phyloP scores from a whole-genome alignment of 2,329 filamentous ascomycete genomes.

The Tolypocladium pustulatum region DNA sequence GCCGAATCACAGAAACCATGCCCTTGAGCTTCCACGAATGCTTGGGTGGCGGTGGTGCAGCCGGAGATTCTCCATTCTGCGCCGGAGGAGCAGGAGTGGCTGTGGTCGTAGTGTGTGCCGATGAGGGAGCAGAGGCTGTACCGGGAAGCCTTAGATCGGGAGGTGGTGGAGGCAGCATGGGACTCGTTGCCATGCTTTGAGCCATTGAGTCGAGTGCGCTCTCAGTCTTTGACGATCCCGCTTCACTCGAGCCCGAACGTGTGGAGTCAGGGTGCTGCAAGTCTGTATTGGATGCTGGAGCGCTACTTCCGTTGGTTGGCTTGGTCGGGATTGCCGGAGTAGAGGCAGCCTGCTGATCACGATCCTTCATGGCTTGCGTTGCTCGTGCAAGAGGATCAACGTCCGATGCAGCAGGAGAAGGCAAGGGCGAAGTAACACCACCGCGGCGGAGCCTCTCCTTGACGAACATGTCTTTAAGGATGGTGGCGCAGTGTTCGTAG shows the following conservation, averaged over 20 bases:
- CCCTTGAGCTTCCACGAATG: slow-evolving; percentile 98
- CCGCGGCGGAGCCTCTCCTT: slow-evolving; percentile 60
- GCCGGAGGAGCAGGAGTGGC: slow-evolving; percentile 9
- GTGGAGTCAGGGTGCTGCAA: slow-evolving; percentile 13
- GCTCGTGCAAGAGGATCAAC: slow-evolving; percentile 27
- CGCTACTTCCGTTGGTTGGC: slow-evolving; percentile 13
- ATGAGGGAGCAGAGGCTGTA: slow-evolving; percentile 23
- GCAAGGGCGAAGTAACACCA: slow-evolving; percentile 46
- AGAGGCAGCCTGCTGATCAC: slow-evolving; percentile 19
- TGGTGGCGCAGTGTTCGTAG: slow-evolving; percentile 81
- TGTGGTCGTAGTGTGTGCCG: slow-evolving; percentile 22
- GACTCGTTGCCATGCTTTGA: slow-evolving; percentile 24
- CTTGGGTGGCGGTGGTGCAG: slow-evolving; percentile 63
- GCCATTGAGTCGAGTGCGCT: slow-evolving; percentile 19
- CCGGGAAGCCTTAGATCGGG: slow-evolving; percentile 17
- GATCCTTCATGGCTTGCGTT: slow-evolving; percentile 25
- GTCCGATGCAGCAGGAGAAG: slow-evolving; percentile 36
- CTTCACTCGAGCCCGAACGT: slow-evolving; percentile 13
- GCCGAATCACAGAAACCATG: slow-evolving; percentile 90
- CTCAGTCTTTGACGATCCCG: slow-evolving; percentile 21
- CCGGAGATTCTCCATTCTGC: slow-evolving; percentile 25
- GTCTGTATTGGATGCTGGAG: slow-evolving; percentile 9
- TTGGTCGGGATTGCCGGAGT: slow-evolving; percentile 13
- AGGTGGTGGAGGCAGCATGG: slow-evolving; percentile 21
- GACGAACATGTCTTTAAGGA: slow-evolving; percentile 80